Conservation (phyloP, 2,329 filamentous ascomycete genomes). For the Claviceps pusilla region DNA sequence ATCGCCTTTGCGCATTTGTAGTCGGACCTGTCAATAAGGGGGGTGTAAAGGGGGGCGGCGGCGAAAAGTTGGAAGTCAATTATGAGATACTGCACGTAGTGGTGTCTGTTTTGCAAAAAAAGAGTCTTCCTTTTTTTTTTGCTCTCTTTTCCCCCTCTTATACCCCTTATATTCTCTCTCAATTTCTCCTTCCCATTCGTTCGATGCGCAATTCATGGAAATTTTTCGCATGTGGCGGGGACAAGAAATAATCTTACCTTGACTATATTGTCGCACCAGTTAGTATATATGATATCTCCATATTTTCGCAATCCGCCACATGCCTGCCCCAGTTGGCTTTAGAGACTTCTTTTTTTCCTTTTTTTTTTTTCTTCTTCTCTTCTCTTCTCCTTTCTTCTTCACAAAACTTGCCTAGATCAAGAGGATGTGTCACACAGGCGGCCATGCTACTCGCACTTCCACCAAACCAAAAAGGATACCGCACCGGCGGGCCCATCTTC, state of each 20-base stretch:
- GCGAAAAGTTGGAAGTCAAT: background rate
- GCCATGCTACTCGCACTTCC: constrained; percentile 88
- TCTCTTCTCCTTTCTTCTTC: too few species aligned
- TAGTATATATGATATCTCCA: background rate
- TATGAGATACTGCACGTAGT: background rate
- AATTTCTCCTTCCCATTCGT: too few species aligned
- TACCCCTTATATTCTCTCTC: too few species aligned
- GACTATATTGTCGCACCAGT: constrained; percentile 1
- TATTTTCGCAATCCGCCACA: background rate
- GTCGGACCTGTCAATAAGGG: constrained; percentile 49
- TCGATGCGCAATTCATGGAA: background rate
- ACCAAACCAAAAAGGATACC: constrained; percentile 89
- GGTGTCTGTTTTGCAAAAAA: background rate
- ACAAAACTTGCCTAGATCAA: constrained; percentile 62
- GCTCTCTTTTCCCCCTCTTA: too few species aligned
- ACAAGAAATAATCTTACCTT: constrained; percentile 3
- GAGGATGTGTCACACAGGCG: constrained; percentile 78
- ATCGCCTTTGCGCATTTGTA: constrained; percentile 69
- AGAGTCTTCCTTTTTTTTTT: too few species aligned
- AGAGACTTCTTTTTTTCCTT: background rate
- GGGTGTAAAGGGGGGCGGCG: too few species aligned
- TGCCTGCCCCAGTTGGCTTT: background rate
- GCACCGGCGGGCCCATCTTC: constrained; percentile 24
- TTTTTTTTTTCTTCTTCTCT: too few species aligned
- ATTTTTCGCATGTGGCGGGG: background rate